These are phyloP conservation scores for Colletotrichum siamense DNA, from an alignment of 2,329 filamentous ascomycete genomes.

Conservation along the genomic window DNA sequence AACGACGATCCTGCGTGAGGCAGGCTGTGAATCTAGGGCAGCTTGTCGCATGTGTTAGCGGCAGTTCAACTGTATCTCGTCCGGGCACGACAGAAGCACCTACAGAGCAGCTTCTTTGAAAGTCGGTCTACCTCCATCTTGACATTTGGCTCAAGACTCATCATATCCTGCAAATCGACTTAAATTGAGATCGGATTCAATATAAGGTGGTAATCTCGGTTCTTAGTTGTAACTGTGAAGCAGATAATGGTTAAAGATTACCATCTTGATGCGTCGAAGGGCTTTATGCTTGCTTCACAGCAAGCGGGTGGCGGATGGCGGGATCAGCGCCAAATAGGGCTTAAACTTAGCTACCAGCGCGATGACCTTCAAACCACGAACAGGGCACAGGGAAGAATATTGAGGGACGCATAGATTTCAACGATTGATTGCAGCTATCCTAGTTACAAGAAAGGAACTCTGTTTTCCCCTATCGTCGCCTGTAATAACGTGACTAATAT, in stretches of 20 bases:
- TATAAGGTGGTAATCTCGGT: background rate
- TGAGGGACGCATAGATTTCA: background rate
- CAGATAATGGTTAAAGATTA: background rate
- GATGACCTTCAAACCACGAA: background rate
- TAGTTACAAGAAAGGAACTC: rapidly evolving
- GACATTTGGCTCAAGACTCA: background rate
- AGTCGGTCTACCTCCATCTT: background rate
- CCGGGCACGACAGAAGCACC: background rate
- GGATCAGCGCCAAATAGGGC: background rate
- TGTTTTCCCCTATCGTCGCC: background rate
- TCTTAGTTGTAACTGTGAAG: background rate
- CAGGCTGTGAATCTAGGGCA: background rate
- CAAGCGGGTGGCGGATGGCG: background rate
- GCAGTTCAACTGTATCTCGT: background rate
- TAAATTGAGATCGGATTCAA: background rate
- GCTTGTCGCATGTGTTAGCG: background rate
- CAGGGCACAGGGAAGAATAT: background rate
- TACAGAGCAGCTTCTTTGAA: background rate
- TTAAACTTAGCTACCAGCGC: no score
- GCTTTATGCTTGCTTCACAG: background rate
- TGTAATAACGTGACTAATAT: background rate
- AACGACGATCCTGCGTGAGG: background rate
- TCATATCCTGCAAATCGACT: background rate
- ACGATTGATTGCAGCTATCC: rapidly evolving
- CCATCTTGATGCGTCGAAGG: background rate